Evolutionary conservation across 345 rosid species (phyloP).

Genomic region (Gossypium thurberi): DNA sequence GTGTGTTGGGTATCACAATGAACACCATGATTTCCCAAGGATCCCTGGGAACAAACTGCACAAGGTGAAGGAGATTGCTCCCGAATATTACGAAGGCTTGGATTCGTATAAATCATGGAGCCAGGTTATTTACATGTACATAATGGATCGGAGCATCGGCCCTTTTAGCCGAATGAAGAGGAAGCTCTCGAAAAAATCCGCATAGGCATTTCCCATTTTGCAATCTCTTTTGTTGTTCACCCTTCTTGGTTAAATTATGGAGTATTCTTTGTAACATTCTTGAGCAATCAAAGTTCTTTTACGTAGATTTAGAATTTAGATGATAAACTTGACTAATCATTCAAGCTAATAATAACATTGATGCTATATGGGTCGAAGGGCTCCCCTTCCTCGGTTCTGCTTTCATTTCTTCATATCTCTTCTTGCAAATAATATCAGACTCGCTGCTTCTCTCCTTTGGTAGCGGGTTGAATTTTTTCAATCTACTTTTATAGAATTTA

Average conservation of each 20-base stretch:
- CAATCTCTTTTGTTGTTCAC: background rate
- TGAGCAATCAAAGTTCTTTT: conserved; percentile 13
- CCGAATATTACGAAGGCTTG: conserved; percentile 58
- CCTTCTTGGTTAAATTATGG: background rate
- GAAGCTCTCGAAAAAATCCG: conserved; percentile 48
- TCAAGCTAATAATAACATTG: background rate
- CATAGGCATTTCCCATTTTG: conserved; percentile 26
- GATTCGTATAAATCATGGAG: conserved; percentile 73
- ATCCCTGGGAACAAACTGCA: conserved; percentile 59
- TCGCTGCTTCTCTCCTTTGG: background rate
- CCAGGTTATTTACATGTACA: conserved; percentile 81
- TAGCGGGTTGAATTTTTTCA: too few species aligned
- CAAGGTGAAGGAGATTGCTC: conserved; percentile 77
- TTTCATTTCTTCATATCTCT: background rate
- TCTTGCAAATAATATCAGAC: background rate
- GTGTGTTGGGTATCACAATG: conserved; percentile 85
- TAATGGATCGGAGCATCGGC: conserved; percentile 61
- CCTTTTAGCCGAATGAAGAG: conserved; percentile 91
- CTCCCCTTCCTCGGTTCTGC: background rate
- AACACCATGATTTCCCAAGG: conserved; percentile 89
- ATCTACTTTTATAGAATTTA: too few species aligned
- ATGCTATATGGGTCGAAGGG: background rate
- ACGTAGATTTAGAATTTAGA: conserved; percentile 11
- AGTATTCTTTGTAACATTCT: conserved; percentile 20
- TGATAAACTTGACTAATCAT: background rate